Base-by-base conservation (phyloP, 306 rosid genomes). In the Quercus mongolica region DNA sequence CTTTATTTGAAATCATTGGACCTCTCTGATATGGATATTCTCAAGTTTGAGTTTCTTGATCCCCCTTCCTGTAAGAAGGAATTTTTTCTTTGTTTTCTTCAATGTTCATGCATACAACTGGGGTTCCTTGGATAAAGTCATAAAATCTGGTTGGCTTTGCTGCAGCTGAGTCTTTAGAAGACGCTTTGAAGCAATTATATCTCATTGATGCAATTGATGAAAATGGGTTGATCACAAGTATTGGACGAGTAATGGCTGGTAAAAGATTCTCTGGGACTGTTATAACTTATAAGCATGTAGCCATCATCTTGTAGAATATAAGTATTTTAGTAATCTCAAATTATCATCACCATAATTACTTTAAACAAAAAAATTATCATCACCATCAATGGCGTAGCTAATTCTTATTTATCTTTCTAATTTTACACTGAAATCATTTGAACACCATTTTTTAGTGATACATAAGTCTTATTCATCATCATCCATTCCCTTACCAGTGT, bases 191-290 rank as follows among this genome's bases (percentile, higher is more conserved):
- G 90, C 99, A 95, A 38, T 85, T 95, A 86, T 91, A 89, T 84
- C 96, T 95, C 74, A 89, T 92, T 83, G 97, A 92, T 65, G 98
- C 98, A 58, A 91, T 95, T 85, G 96, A 92, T 88, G 97, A 90
- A 86, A 75, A 86, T 80, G 99, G 99, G 76, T 76, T 80, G 49
- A 87, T 95, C 87, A 91, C 98, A 67, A 90, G 89, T 73, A 69
- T 89, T 83, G 99, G 99, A 74, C 88, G 69, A 79, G 91, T 91
- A 77, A 95, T 95, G 99, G 98, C 99, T 73, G 99, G 99, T 95
- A 88, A 76, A 51, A 59, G 17, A 80, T 80, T 85, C 82, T 77
- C 67, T 46, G 28, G 11, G 69, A 15, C 17, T 59, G 65, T 62
- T 78, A 46, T 70, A 59, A 67, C 12, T 71, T 26, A 67, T 67